phyloP scores from a whole-genome alignment of 2,329 filamentous ascomycete genomes.

The Alternaria ethzedia region DNA sequence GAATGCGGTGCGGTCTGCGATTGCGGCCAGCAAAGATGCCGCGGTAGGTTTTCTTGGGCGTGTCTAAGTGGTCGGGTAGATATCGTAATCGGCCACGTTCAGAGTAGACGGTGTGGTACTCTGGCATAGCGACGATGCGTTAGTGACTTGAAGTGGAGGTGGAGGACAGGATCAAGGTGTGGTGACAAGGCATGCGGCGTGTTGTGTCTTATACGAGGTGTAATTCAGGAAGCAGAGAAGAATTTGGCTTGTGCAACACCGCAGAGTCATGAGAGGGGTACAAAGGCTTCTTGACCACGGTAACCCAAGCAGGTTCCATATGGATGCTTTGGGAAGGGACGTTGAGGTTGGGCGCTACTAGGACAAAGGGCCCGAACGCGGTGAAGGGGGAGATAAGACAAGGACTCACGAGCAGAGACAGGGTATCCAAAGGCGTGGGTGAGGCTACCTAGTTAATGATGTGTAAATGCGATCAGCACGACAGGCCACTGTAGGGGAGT shows the following conservation, averaged over 20 bases:
- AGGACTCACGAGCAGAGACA: constrained; percentile 39
- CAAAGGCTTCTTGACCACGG: constrained; percentile 43
- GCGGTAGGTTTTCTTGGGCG: constrained; percentile 30
- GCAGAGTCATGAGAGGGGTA: constrained; percentile 39
- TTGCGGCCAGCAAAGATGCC: constrained; percentile 58
- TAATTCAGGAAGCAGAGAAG: constrained; percentile 20
- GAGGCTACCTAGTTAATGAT: constrained; percentile 26
- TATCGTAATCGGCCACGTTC: constrained; percentile 48
- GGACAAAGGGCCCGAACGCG: constrained; percentile 39
- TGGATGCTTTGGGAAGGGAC: constrained; percentile 42
- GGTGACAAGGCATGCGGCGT: constrained; percentile 21
- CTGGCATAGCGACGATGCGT: constrained; percentile 47
- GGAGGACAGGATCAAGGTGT: constrained; percentile 8
- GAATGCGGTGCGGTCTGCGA: constrained; percentile 63
- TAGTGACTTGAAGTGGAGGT: constrained; percentile 33
- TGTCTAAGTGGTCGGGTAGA: constrained; percentile 44
- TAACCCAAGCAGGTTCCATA: constrained; percentile 38
- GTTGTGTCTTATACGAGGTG: constrained; percentile 28
- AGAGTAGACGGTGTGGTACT: constrained; percentile 47
- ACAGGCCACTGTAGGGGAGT: constrained; percentile 29
- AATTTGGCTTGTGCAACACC: constrained; percentile 36
- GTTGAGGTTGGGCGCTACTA: constrained; percentile 26
- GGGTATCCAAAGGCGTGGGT: constrained; percentile 26
- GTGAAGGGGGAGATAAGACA: constrained; percentile 44
- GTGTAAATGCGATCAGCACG: constrained; percentile 34